Evolutionary conservation across 257 asterid genomes (phyloP), one percentile per base, ranked within the genome.

Genomic region (Mitragyna speciosa): DNA sequence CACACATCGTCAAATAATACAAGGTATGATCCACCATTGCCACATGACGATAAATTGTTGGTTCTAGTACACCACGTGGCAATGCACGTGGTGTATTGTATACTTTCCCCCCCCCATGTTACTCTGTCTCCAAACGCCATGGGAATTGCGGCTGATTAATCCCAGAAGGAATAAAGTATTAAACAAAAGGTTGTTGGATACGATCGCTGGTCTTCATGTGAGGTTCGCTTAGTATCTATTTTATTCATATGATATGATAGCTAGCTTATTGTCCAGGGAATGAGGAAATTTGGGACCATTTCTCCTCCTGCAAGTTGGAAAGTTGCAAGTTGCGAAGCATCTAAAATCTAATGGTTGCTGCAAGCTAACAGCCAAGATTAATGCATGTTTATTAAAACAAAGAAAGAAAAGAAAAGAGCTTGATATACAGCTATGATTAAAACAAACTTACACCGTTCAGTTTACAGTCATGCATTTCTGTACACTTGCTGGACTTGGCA

Each of bases 91-190:
- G n/a, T n/a, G n/a, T n/a, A n/a, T n/a, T n/a, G n/a, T n/a, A n/a
- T n/a, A n/a, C n/a, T n/a, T n/a, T n/a, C n/a, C n/a, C n/a, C n/a
- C n/a, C n/a, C n/a, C 77, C 76, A 73, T 68, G 83, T 74, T 45
- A 74, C 70, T 82, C 48, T 9, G 56, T 64, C 69, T 65, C 63
- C 66, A 66, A 39, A 81, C 70, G 82, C 63, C 76, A 76, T 82
- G 36, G 2, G 15, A 48, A 82, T 74, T 80, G 84, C 89, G 88
- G 88, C 89, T 72, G 85, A 66, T 39, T 26, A 12, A 59, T 24
- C 66, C 24, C 15, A 59, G 2, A 24, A 9, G 10, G 66, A 26
- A 26, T 24, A 24, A 45, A 45, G 49, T 45, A 45, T 1, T 45
- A 45, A 45, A 5, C 11, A 45, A 45, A 43, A 43, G 47, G 47